A percentile compares a stretch with the other conserved stretches of the same genome.
Evolutionary conservation across 2,329 filamentous ascomycete genomes (phyloP).

Genomic region (Amphichorda felina): DNA sequence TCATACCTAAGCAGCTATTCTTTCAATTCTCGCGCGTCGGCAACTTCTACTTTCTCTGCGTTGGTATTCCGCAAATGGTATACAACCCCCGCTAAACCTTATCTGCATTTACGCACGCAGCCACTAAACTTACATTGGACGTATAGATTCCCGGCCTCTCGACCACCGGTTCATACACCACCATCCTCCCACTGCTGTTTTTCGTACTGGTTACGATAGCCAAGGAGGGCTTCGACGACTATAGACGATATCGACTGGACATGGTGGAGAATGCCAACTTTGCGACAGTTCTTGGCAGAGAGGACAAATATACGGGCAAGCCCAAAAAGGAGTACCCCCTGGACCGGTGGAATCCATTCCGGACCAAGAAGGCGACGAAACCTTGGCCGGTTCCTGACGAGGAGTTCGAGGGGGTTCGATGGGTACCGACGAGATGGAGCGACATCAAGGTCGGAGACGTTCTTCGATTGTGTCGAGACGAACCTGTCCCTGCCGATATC

Average conservation of each 20-base stretch:
- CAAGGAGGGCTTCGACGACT: constrained; percentile 83
- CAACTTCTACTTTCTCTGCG: constrained; percentile 79
- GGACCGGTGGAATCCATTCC: constrained; percentile 19
- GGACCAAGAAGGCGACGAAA: constrained; percentile 13
- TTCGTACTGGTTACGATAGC: constrained; percentile 71
- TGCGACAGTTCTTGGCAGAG: constrained; percentile 30
- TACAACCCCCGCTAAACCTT: constrained; percentile 2
- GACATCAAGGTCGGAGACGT: constrained; percentile 38
- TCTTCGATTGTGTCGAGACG: constrained; percentile 48
- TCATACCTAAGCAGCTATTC: constrained; percentile 72
- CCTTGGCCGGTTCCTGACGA: constrained; percentile 29
- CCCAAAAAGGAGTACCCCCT: constrained; percentile 9
- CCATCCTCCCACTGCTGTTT: constrained; percentile 60
- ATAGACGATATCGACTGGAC: constrained; percentile 67
- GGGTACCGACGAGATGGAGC: constrained; percentile 37
- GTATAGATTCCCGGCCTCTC: constrained; percentile 56
- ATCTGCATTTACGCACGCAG: not conserved
- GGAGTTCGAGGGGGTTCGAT: constrained; percentile 45
- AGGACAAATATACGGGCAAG: constrained; percentile 19
- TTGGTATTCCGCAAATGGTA: constrained; percentile 69
- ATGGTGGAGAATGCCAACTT: constrained; percentile 61
- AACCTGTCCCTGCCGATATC: constrained; percentile 73
- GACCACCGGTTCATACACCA: constrained; percentile 65
- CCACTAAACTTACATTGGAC: not conserved
- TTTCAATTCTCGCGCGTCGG: constrained; percentile 79